Conservation (phyloP, 148 eudicot species). For the Polygonum maritimum region DNA sequence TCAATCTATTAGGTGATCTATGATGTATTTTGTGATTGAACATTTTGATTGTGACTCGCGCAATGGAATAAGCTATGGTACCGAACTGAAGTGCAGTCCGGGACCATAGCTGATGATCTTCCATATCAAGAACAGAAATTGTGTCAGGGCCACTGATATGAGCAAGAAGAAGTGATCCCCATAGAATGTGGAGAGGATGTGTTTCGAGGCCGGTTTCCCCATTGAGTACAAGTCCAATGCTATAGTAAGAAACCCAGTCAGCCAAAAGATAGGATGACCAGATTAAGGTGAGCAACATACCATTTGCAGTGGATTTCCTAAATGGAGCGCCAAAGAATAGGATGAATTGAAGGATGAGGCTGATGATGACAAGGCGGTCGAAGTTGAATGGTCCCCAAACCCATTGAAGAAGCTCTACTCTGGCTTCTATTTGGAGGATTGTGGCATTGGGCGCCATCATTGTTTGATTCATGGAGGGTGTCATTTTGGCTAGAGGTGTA, state of each 20-base stretch:
- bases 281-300: background rate
- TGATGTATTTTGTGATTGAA: background rate
- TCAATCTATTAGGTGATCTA: background rate
- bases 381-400: conserved; percentile 1
- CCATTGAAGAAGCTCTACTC: background rate
- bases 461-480: background rate
- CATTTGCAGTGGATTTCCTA: background rate
- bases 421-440: background rate
- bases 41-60: background rate
- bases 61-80: background rate
- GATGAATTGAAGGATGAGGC: background rate
- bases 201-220: background rate
- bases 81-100: background rate
- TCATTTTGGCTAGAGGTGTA: background rate
- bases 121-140: background rate
- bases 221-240: conserved; percentile 1
- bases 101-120: conserved; percentile 1
- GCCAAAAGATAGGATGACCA: background rate
- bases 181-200: background rate
- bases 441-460: background rate
- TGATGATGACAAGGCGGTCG: background rate
- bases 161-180: background rate
- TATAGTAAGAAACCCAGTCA: background rate
- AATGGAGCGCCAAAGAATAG: background rate
- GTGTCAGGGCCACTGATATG: background rate